Evolutionary conservation across 371 early-diverging fungal genomes (phyloP), one percentile per base, ranked within the genome.

Genomic region (Nosema muscidifuracis): DNA sequence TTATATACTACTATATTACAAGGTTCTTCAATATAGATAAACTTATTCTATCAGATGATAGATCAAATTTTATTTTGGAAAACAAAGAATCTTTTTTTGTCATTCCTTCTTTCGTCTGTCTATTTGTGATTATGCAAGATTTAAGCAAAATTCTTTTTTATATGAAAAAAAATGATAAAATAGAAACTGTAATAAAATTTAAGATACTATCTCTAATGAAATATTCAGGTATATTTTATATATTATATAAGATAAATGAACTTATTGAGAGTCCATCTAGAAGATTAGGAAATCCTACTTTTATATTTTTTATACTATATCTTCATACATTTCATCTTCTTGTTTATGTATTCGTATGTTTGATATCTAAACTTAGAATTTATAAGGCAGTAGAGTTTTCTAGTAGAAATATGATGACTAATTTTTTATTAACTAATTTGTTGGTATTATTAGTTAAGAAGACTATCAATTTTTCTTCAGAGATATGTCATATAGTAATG

Each of bases 1-100:
- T 53, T 20, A 53, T 53, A 7, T 53, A 7, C 16, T 6, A 20
- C 7, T 3, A 24, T 9, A 18, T 53, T 24, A 53, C 55, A 2
- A 53, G 28, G 26, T 28, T 15, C 7, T 53, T 15, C 24, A 2
- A 53, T 6, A 53, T 53, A 2, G 28, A 53, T 53, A 26, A 53
- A 53, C 24, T 53, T 53, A 53, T 53, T 12, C 30, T 53, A 12
- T 24, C 61, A 36, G 65, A 51, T 18, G 62, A 15, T 36, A 65
- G 83, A 70, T 43, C 40, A 1, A 74, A 34, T 24, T 62, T 78
- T 15, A 20, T 80, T 4, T 34, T 22, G 10, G 42, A 67, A 47
- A 83, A 83, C 67, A 76, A 74, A 36, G 83, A 83, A 69, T 79
- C 80, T 0, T 16, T 83, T 18, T 38, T 65, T 34, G 67, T 62